A percentile compares a stretch with the other conserved stretches of the same genome.
phyloP scores from a whole-genome alignment of 2,329 filamentous ascomycete species.

The Penicillium palitans region DNA sequence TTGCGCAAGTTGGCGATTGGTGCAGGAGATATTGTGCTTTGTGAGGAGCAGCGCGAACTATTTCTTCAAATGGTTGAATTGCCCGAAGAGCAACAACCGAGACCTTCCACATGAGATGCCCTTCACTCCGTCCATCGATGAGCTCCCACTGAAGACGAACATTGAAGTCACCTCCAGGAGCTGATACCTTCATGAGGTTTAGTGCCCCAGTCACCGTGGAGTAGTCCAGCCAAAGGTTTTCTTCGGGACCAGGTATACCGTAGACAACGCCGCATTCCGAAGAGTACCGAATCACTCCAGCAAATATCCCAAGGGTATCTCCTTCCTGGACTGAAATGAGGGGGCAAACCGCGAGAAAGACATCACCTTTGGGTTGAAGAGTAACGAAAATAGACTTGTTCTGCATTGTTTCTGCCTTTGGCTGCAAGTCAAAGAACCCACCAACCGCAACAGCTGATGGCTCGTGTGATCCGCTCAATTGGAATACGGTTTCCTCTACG shows the following conservation, averaged over 20 bases:
- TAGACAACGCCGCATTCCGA: not conserved
- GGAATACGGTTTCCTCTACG: constrained; percentile 12
- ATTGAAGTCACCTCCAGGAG: not conserved
- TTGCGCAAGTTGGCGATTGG: too few species aligned
- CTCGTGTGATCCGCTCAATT: constrained; percentile 8
- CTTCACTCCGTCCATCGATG: not conserved
- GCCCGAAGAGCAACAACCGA: too few species aligned
- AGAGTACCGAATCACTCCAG: not conserved
- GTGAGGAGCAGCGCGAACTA: too few species aligned
- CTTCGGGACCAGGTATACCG: constrained; percentile 6
- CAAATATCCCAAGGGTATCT: constrained; percentile 1
- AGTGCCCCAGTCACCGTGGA: constrained; percentile 6
- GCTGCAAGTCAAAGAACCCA: constrained; percentile 15
- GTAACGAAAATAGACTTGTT: constrained; percentile 19
- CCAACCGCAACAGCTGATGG: not conserved
- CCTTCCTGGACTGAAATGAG: constrained; percentile 16
- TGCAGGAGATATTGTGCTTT: too few species aligned
- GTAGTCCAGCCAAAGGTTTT: constrained; percentile 14
- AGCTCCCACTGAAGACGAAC: constrained; percentile 6
- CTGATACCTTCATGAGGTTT: constrained; percentile 1
- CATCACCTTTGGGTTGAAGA: constrained; percentile 10
- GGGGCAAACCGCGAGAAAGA: constrained; percentile 7
- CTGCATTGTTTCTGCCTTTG: constrained; percentile 1
- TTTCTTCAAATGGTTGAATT: too few species aligned
- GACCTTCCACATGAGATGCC: too few species aligned